Conservation (phyloP, 495 filamentous ascomycete species). For the Xylaria sp. region DNA sequence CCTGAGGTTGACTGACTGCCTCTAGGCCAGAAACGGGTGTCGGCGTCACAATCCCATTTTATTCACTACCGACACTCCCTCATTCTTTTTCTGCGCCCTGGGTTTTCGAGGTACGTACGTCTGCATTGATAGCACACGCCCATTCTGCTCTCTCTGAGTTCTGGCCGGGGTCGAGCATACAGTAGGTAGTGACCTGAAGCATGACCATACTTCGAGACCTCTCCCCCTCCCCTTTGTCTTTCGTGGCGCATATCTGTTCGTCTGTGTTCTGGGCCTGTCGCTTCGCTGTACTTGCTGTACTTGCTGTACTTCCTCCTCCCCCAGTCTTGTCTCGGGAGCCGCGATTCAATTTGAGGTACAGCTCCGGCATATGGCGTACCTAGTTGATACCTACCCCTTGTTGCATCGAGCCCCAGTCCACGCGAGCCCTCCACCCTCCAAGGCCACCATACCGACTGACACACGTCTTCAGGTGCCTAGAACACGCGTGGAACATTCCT, state of each 20-base stretch:
- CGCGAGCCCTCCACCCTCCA: background rate
- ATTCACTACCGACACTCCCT: conserved; percentile 26
- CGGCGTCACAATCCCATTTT: conserved; percentile 23
- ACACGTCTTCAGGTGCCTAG: background rate
- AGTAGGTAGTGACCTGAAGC: conserved; percentile 8
- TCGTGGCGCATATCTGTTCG: background rate
- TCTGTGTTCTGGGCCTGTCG: background rate
- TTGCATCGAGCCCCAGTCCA: conserved; percentile 10
- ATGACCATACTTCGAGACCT: background rate
- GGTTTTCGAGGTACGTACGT: conserved; percentile 20
- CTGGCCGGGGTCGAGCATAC: conserved; percentile 11
- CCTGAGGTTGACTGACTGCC: background rate
- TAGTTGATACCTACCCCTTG: no score
- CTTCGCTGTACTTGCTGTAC: no score
- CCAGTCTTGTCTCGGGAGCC: conserved; percentile 15
- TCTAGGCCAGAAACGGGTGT: conserved; percentile 15
- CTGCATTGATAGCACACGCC: background rate
- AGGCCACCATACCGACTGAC: conserved; percentile 7
- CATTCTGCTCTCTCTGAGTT: background rate
- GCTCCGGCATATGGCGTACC: conserved; percentile 7
- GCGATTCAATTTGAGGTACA: conserved; percentile 4
- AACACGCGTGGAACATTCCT: conserved; percentile 27
- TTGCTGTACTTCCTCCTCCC: no score
- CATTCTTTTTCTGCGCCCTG: conserved; percentile 3
- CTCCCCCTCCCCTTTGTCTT: background rate